phyloP scores from a whole-genome alignment of 805 yeast species.

The Cyberlindnera sargentensis region DNA sequence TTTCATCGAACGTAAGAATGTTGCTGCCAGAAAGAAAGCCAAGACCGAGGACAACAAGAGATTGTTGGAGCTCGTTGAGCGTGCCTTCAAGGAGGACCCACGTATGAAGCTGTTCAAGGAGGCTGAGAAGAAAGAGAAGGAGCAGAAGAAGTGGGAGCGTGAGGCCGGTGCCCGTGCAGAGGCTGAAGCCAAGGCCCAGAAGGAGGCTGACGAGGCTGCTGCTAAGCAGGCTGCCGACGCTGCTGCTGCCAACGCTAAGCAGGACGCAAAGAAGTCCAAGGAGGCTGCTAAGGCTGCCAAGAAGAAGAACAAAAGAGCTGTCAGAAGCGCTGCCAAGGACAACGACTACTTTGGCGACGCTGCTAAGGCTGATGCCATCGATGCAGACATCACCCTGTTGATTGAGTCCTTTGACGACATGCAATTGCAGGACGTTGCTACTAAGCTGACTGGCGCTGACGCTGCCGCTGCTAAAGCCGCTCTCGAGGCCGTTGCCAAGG shows the following conservation, averaged over 20 bases:
- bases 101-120: constrained; percentile 92
- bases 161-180: constrained; percentile 97
- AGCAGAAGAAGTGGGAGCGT: constrained; percentile 91
- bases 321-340: constrained; percentile 80
- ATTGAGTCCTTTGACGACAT: constrained; percentile 77
- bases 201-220: constrained; percentile 85
- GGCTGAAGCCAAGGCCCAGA: constrained; percentile 84
- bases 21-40: constrained; percentile 93
- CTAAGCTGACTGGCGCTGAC: constrained; percentile 43
- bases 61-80: constrained; percentile 75
- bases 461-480: constrained; percentile 52
- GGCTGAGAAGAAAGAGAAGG: constrained; percentile 91
- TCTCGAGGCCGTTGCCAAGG: constrained; percentile 48
- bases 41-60: constrained; percentile 96
- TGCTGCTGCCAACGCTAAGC: constrained; percentile 55
- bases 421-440: constrained; percentile 69
- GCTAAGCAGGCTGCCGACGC: constrained; percentile 71
- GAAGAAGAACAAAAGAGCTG: constrained; percentile 91
- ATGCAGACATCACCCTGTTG: constrained; percentile 72
- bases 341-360: constrained; percentile 80
- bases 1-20: constrained; percentile 94
- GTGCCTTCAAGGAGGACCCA: constrained; percentile 88
- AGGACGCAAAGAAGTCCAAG: constrained; percentile 88
- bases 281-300: constrained; percentile 85
- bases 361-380: constrained; percentile 57